A percentile compares a stretch with the other conserved stretches of the same genome.
phyloP scores from a whole-genome alignment of 768 basidiomycete species.

The Artomyces pyxidatus region DNA sequence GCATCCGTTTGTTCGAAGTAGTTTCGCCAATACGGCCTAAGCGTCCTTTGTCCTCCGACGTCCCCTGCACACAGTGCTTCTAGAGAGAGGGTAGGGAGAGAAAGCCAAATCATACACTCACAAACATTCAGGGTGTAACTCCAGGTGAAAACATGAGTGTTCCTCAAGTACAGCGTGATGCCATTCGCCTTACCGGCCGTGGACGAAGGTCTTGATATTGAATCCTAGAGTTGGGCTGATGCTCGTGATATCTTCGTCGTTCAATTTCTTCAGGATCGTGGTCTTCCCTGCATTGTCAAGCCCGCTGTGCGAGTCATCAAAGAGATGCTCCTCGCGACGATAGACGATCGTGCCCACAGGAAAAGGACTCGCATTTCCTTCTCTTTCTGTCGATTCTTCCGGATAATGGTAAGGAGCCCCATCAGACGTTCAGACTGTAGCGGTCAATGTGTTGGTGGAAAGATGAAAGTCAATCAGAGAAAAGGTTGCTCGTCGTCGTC shows the following conservation, averaged over 20 bases:
- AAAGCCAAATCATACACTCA: slow-evolving; percentile 26
- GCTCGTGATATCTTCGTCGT: slow-evolving; percentile 80
- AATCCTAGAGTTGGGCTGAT: slow-evolving; percentile 95
- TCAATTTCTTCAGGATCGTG: slow-evolving; percentile 92
- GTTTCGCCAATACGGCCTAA: slow-evolving; percentile 97
- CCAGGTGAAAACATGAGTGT: not conserved
- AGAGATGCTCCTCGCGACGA: too few relatives aligned
- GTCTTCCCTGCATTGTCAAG: slow-evolving; percentile 99
- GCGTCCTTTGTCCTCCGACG: slow-evolving; percentile 91
- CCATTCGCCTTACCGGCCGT: slow-evolving; percentile 62
- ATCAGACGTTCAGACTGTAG: too few relatives aligned
- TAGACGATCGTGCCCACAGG: slow-evolving; percentile 42
- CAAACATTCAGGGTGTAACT: slow-evolving; percentile 80
- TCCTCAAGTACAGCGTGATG: not conserved
- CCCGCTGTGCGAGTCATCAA: slow-evolving; percentile 44
- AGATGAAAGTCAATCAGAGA: too few relatives aligned
- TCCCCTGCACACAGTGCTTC: slow-evolving; percentile 51
- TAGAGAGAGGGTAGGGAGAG: not conserved
- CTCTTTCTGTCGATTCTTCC: slow-evolving; percentile 93
- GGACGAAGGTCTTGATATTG: slow-evolving; percentile 95
- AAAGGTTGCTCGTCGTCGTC: too few relatives aligned
- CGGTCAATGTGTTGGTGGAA: too few relatives aligned
- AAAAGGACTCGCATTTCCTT: slow-evolving; percentile 95
- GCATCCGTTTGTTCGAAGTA: slow-evolving; percentile 99
- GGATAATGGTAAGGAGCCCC: slow-evolving; percentile 94